A percentile compares a stretch with the other conserved stretches of the same genome.
phyloP scores from a whole-genome alignment of 179 eudicot species.

The Monotropa hypopitys region DNA sequence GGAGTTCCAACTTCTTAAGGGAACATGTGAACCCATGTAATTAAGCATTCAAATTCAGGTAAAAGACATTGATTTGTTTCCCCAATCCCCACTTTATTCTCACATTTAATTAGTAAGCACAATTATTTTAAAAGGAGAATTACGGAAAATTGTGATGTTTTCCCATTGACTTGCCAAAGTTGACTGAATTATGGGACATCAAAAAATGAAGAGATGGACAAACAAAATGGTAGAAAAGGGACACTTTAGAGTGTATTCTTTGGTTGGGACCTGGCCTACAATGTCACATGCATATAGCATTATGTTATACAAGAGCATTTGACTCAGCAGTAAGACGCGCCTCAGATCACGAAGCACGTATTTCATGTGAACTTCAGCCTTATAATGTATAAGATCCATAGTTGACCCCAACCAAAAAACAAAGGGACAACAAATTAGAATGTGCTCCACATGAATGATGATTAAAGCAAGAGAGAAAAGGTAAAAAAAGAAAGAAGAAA shows the following conservation, averaged over 20 bases:
- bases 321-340: background rate
- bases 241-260: background rate
- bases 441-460: background rate
- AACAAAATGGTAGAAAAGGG: background rate
- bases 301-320: background rate
- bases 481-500: background rate
- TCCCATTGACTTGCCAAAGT: background rate
- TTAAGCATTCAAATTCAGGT: background rate
- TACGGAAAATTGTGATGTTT: background rate
- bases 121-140: background rate
- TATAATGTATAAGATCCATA: background rate
- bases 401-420: background rate
- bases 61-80: background rate
- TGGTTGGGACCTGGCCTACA: too few species aligned
- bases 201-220: background rate
- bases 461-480: background rate
- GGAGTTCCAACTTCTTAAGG: background rate
- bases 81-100: background rate
- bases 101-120: background rate
- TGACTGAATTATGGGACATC: background rate
- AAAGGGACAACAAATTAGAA: background rate
- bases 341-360: background rate
- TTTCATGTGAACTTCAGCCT: background rate
- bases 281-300: background rate
- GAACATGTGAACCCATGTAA: background rate